Percentiles rank a stretch among this genome's conserved stretches.
phyloP scores from a whole-genome alignment of 805 yeast species.

The Torulaspora gathmanii region DNA sequence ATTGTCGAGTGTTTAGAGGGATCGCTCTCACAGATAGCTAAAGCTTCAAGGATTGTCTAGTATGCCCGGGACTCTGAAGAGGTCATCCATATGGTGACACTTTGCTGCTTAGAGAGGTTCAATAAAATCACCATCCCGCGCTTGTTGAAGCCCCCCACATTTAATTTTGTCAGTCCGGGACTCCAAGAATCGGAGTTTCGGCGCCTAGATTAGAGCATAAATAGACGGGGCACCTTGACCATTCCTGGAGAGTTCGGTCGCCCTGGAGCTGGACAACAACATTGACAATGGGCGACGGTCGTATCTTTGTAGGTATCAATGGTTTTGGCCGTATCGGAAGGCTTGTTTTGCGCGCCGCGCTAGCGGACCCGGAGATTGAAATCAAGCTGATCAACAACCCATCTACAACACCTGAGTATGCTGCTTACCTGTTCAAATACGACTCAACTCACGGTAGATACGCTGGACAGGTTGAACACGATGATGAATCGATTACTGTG shows the following conservation, averaged over 20 bases:
- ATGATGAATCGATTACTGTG: constrained; percentile 51
- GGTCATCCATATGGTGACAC: too few relatives aligned
- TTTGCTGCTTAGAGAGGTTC: too few relatives aligned
- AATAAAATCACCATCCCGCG: neutral
- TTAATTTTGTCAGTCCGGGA: neutral
- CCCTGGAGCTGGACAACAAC: neutral
- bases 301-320: constrained; percentile 78
- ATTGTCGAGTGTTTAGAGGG: constrained; percentile 14
- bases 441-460: constrained; percentile 89
- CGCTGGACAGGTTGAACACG: constrained; percentile 64
- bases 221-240: neutral
- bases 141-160: neutral
- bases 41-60: constrained; percentile 2
- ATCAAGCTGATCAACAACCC: constrained; percentile 91
- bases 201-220: neutral
- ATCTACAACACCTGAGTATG: constrained; percentile 83
- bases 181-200: neutral
- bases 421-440: constrained; percentile 93
- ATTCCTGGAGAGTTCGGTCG: too few relatives aligned
- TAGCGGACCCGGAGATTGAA: constrained; percentile 66
- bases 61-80: too few relatives aligned
- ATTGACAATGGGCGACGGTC: neutral
- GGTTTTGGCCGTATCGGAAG: constrained; percentile 96
- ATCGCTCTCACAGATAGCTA: neutral
- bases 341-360: constrained; percentile 79